Base-by-base conservation (phyloP, 2,329 filamentous ascomycete genomes). In the Macrophomina tecta region DNA sequence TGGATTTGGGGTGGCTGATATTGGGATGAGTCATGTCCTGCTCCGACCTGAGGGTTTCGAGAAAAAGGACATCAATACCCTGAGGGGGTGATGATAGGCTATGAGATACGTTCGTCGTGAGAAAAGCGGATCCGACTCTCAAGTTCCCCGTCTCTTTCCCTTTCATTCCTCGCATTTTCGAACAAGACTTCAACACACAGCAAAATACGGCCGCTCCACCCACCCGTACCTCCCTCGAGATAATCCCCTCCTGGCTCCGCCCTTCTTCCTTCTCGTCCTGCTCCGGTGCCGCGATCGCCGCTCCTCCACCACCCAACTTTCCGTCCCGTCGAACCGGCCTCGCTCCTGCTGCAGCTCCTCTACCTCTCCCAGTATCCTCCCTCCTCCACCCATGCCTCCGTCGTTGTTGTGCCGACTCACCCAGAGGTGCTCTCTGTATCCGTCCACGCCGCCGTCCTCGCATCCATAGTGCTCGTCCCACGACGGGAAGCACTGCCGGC, bases 401-500 rank as follows among this genome's bases (percentile, higher is more conserved):
- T 28, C 30, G 14, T 14, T n/a, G 23, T 14, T 30, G 28, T 7
- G 36, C 40, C 40, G 28, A 14, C 12, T 11, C 28, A 61, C 3
- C 56, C 56, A 61, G 16, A 46, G 42, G 16, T 58, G 53, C 36
- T 58, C 53, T 14, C 38, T 42, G 5, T 42, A 46, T 16, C 16
- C 40, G 1, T 61, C 56, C 38, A 45, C 32, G 14, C 34, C 18
- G 34, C 34, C 16, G n/a, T n/a, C 52, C 16, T 18, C 36, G 1
- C 34, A 28, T 34, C 36, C 52, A 34, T 23, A 18, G 28, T 61
- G 56, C 28, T 42, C 40, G 23, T 45, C 28, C 56, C 56, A 61
- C 23, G 23, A 32, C 23, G 56, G 38, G 56, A 61, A 61, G 56
- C 56, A 61, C n/a, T 61, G 38, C 4, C 56, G 56, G 30, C 56